phyloP scores from a whole-genome alignment of 306 rosid species.

The Cicer judaicum region DNA sequence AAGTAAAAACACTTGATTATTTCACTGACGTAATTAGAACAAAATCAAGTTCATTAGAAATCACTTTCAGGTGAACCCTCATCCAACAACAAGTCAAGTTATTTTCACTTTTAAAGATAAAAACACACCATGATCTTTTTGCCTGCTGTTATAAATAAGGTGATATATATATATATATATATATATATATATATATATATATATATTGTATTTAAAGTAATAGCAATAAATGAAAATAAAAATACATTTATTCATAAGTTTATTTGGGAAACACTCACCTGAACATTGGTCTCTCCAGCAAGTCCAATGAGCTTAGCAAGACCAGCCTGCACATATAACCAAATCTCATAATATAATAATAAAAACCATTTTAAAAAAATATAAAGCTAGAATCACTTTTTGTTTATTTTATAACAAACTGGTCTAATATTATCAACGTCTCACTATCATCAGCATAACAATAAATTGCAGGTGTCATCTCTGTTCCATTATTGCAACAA shows the following conservation, averaged over 20 bases:
- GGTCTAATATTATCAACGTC: background rate
- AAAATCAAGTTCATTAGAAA: background rate
- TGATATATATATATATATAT: background rate
- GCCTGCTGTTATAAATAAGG: background rate
- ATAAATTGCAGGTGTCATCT: background rate
- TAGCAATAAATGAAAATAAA: background rate
- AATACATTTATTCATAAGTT: background rate
- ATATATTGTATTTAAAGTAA: background rate
- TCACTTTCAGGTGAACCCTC: background rate
- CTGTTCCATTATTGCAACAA: background rate
- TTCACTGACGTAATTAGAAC: background rate
- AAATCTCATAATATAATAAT: background rate
- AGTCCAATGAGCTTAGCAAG: conserved; percentile 97
- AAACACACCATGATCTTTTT: background rate
- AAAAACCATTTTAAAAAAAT: no score
- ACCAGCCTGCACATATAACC: conserved; percentile 72
- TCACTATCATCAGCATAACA: background rate
- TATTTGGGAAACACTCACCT: conserved; percentile 57
- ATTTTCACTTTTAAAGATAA: background rate
- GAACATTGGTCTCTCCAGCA: conserved; percentile 98
- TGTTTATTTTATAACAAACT: no score
- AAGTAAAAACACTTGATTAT: background rate
- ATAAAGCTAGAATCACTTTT: no score
- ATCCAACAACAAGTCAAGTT: background rate
- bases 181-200: no score